A percentile compares a stretch with the other conserved stretches of the same genome.
Conservation (phyloP, 306 rosid genomes). For the Trichosanthes truncata region DNA sequence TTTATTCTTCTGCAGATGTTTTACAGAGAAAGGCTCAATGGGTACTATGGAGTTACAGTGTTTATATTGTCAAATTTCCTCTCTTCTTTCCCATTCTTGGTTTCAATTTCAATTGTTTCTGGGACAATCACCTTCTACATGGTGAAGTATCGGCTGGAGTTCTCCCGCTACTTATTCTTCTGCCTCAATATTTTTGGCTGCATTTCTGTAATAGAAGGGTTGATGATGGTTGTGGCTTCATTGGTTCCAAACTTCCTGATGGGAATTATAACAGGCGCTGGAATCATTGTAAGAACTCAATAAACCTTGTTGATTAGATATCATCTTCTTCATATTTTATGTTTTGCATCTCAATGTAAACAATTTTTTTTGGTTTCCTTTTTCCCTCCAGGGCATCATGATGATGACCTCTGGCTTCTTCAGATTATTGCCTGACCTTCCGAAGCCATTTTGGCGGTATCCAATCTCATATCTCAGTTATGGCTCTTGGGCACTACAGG, state of each 20-base stretch:
- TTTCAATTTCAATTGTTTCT: slow-evolving; percentile 41
- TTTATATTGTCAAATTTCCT: slow-evolving; percentile 73
- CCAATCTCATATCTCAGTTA: slow-evolving; percentile 77
- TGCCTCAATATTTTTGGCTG: slow-evolving; percentile 53
- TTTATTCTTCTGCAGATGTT: slow-evolving; percentile 50
- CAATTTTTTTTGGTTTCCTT: slow-evolving; percentile 15
- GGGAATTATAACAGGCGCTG: slow-evolving; percentile 95
- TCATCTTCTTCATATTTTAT: neutral
- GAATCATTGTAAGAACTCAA: slow-evolving; percentile 65
- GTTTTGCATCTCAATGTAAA: neutral
- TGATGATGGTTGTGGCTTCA: slow-evolving; percentile 98
- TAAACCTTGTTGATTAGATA: neutral
- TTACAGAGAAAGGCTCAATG: slow-evolving; percentile 69
- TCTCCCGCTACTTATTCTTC: slow-evolving; percentile 54
- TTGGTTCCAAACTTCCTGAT: slow-evolving; percentile 94
- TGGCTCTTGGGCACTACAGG: slow-evolving; percentile 92
- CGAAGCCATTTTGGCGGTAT: slow-evolving; percentile 88
- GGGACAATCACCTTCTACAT: slow-evolving; percentile 69
- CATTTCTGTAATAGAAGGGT: slow-evolving; percentile 87
- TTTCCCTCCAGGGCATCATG: slow-evolving; percentile 61
- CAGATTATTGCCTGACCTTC: slow-evolving; percentile 64
- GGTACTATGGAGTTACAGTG: slow-evolving; percentile 85
- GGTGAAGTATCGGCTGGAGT: slow-evolving; percentile 70
- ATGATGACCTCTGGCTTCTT: slow-evolving; percentile 95
- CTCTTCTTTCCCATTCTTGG: slow-evolving; percentile 91